Evolutionary conservation across 176 grass and related monocot genomes (phyloP).

Genomic region (Zoysia pacifica): DNA sequence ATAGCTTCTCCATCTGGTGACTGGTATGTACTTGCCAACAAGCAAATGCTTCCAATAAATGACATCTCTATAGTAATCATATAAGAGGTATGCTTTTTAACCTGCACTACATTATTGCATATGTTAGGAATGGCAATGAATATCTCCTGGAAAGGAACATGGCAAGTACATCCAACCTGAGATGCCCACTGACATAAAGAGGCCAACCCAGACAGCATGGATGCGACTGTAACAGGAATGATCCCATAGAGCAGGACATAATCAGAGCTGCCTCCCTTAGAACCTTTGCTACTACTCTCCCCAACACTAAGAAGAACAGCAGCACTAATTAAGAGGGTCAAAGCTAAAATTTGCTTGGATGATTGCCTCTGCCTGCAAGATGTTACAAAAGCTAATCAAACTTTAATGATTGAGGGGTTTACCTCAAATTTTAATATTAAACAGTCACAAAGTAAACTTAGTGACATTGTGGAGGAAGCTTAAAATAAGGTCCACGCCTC

Average conservation of each 20-base stretch:
- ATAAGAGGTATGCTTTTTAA: slow-evolving; percentile 97
- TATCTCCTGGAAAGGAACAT: slow-evolving; percentile 38
- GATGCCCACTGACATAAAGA: slow-evolving; percentile 97
- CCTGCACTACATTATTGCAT: slow-evolving; percentile 55
- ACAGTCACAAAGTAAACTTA: slow-evolving; percentile 10
- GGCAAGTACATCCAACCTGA: slow-evolving; percentile 55
- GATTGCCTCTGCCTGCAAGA: slow-evolving; percentile 91
- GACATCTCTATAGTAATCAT: slow-evolving; percentile 99
- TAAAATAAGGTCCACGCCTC: background rate
- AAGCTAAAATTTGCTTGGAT: slow-evolving; percentile 66
- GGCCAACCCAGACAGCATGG: slow-evolving; percentile 81
- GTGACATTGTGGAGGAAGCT: background rate
- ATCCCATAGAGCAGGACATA: slow-evolving; percentile 82
- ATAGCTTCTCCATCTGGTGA: slow-evolving; percentile 95
- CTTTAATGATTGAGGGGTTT: slow-evolving; percentile 10
- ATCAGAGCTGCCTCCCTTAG: slow-evolving; percentile 49
- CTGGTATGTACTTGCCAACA: slow-evolving; percentile 74
- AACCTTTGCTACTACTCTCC: slow-evolving; percentile 69
- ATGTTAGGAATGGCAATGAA: slow-evolving; percentile 32
- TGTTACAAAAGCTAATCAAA: slow-evolving; percentile 17
- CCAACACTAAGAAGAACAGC: slow-evolving; percentile 86
- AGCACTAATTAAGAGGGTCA: slow-evolving; percentile 71
- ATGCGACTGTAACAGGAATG: slow-evolving; percentile 83
- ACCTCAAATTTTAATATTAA: slow-evolving; percentile 2
- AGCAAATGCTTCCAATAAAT: slow-evolving; percentile 83